Base-by-base conservation (phyloP, 495 filamentous ascomycete genomes). In the Annulohypoxylon stygium region DNA sequence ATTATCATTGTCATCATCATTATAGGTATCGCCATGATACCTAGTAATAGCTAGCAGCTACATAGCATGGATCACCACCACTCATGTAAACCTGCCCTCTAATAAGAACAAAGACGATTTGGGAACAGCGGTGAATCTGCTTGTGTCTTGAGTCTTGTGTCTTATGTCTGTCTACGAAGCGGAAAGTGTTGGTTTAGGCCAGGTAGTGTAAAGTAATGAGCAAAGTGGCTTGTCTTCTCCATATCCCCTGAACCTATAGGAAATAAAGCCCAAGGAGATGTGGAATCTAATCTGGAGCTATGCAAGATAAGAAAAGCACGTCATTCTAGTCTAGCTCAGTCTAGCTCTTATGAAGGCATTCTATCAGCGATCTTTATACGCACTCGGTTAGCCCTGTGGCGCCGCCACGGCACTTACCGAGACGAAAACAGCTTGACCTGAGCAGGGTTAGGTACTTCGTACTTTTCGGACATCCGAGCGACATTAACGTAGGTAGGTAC, bases 261-360 rank as follows among this genome's bases (percentile, higher is more conserved):
- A 65, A 47, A 26, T 6, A 25, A 66, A 30, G 23, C 25, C 4
- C 4, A 2, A 23, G 37, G 34, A 14, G 37, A 47, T 53, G 36
- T 36, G 39, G 37, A 47, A 65, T 65, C 53, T 70, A 55, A 55
- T 55, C 26, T 55, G 9, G 23, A 60, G 45, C 18, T 30, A 71
- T 67, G 69, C 69, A 60, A 65, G 70, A 73, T 73, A 73, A 66
- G 71, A 50, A 16, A 74, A 74, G 61, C 71, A 73, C 70, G 70
- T 73, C 70, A 73, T 73, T 23, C 20, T 23, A 23, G 20, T 23
- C 61, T 37, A 60, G 34, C 33, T 23, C 20, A 23, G 20, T 23
- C 34, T 33, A 45, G 3, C 12, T 64, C 37, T 63, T 62, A 41
- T 30, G 30, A 6, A 30, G 30, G 30, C 30, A 30, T 45, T 57